Conservation (phyloP, 2,329 filamentous ascomycete genomes). For the Plectosphaerella plurivora region DNA sequence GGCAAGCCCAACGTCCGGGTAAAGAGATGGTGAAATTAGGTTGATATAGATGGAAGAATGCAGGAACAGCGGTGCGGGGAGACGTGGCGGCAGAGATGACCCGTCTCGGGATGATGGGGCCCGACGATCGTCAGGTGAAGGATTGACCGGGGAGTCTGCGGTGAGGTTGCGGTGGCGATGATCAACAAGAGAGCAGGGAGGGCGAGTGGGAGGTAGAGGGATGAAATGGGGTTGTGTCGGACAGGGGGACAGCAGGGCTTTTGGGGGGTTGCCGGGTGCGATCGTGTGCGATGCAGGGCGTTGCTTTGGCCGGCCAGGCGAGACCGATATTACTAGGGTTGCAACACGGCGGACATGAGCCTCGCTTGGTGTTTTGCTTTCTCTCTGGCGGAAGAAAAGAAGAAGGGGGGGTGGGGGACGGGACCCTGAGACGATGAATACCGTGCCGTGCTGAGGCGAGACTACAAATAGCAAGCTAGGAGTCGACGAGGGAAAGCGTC, state of each 20-base stretch:
- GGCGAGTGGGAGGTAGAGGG: no score
- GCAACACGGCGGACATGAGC: background rate
- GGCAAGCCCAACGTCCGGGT: constrained; percentile 21
- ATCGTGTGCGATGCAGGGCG: no score
- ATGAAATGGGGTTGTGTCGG: no score
- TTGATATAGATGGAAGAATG: background rate
- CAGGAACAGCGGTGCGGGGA: background rate
- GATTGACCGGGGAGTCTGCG: background rate
- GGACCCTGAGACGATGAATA: background rate
- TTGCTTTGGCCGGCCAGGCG: no score
- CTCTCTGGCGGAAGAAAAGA: background rate
- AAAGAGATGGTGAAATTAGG: background rate
- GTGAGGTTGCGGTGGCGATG: background rate
- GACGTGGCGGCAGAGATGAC: background rate
- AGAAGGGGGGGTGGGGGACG: background rate
- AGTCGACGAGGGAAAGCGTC: no score
- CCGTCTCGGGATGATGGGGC: background rate
- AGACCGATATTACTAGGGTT: no score
- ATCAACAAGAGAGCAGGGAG: background rate
- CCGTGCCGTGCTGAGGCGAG: no score
- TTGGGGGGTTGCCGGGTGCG: no score
- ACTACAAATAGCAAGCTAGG: no score
- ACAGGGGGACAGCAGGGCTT: no score
- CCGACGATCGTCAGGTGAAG: background rate
- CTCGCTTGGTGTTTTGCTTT: background rate